A percentile compares a stretch with the other conserved stretches of the same genome.
phyloP scores from a whole-genome alignment of 2,329 filamentous ascomycete species.

The Drechslerella stenobrocha region DNA sequence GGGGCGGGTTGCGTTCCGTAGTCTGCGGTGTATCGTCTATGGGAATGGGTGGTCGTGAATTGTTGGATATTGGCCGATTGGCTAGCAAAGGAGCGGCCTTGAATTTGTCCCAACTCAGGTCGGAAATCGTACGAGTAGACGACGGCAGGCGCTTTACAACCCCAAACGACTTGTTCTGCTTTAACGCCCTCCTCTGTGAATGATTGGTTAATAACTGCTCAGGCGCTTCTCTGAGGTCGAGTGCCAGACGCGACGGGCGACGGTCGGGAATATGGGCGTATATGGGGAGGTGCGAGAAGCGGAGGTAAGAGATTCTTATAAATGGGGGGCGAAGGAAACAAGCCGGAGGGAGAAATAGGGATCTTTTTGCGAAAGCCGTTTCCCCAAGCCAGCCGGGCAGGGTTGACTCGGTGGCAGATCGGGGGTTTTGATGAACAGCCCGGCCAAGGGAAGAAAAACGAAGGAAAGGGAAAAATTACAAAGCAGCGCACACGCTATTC shows the following conservation, averaged over 20 bases:
- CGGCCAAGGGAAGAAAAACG: constrained; percentile 37
- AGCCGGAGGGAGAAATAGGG: constrained; percentile 48
- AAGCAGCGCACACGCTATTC: constrained; percentile 16
- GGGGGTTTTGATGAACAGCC: constrained; percentile 46
- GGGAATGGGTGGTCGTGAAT: constrained; percentile 22
- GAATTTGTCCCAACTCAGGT: constrained; percentile 16
- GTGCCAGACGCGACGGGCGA: constrained; percentile 41
- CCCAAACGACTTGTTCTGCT: constrained; percentile 4
- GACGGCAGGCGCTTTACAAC: constrained; percentile 2
- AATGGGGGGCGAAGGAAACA: constrained; percentile 46
- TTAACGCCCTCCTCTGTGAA: constrained; percentile 11
- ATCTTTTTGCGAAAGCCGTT: constrained; percentile 49
- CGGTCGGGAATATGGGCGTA: constrained; percentile 18
- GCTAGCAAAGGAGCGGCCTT: not conserved
- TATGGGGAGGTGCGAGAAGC: constrained; percentile 22
- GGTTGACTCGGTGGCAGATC: constrained; percentile 47
- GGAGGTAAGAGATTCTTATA: constrained; percentile 47
- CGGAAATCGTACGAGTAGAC: constrained; percentile 20
- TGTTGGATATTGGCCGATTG: constrained; percentile 17
- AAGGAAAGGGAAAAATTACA: constrained; percentile 44
- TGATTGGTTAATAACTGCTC: constrained; percentile 43
- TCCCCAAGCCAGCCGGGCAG: constrained; percentile 42
- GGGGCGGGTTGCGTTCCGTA: constrained; percentile 11
- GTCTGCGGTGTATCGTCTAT: constrained; percentile 21
- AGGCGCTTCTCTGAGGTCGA: constrained; percentile 21